A percentile compares a stretch with the other conserved stretches of the same genome.
Evolutionary conservation across 257 asterid genomes (phyloP).

Genomic region (Scutellaria baicalensis): DNA sequence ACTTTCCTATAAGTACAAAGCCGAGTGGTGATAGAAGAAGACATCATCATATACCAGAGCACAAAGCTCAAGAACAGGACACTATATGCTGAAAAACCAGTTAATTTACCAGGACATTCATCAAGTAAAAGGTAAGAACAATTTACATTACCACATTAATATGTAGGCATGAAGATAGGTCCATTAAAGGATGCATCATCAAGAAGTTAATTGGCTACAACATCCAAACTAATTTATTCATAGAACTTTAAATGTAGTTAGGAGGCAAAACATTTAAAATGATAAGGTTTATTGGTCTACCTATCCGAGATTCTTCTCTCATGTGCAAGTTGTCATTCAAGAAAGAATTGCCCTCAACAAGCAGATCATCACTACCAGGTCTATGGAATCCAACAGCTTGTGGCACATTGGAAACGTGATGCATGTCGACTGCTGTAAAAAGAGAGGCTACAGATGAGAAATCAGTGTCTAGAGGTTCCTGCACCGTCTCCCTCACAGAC

Average conservation of each 20-base stretch:
- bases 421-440: too few species aligned
- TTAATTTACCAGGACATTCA: background rate
- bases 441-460: too few species aligned
- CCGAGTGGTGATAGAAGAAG: background rate
- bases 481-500: too few species aligned
- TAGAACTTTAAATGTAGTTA: background rate
- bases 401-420: too few species aligned
- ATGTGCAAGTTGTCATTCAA: conserved; percentile 46
- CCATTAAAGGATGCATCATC: background rate
- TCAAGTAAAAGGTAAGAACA: background rate
- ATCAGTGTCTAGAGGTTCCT: too few species aligned
- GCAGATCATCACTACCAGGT: conserved; percentile 38
- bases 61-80: background rate
- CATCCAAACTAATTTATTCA: background rate
- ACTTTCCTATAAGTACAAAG: conserved; percentile 42
- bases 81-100: background rate
- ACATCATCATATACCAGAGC: background rate
- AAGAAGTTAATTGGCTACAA: background rate
- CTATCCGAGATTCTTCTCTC: conserved; percentile 52
- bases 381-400: too few species aligned
- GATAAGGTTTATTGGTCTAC: conserved; percentile 17
- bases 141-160: background rate
- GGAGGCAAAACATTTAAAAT: background rate
- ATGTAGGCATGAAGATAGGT: background rate
- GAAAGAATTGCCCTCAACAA: conserved; percentile 41